Base-by-base conservation (phyloP, 768 basidiomycete genomes). In the Astraeus odoratus region DNA sequence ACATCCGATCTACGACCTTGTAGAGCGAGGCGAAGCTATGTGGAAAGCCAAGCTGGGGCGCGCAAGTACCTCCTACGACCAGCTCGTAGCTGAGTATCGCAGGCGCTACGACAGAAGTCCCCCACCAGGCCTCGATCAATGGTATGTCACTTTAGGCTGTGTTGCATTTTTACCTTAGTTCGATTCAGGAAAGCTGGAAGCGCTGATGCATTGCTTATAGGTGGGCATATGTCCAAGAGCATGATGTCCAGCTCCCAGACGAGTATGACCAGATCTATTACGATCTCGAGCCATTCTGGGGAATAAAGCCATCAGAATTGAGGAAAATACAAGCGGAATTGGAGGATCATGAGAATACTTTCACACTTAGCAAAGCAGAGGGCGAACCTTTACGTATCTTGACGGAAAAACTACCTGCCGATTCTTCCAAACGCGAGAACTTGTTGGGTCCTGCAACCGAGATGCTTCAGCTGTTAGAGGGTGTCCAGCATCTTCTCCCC, bases 221-320 rank as follows among this genome's bases (percentile, higher is more conserved):
- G 72, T 76, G 75, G 75, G 51, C 59, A 7, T 78, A 74, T 53
- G 69, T 70, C 19, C 48, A 66, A 37, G 50, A 65, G 27, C 55
- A 77, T 53, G 60, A 72, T 29, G 70, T 79, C 16, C 70, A 69
- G 41, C 63, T 78, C 7, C 70, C 71, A 6, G 76, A 78, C 53
- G 77, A 77, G 48, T 79, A 77, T 51, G 75, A 78, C 53, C 70
- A 73, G 43, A 76, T 79, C 42, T 51, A 61, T 48, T 54, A 48
- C 13, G 67, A 73, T 48, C 49, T 76, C 7, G 60, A 67, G 24
- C 73, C 72, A 0, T 73, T 69, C 55, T 72, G 68, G 66, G 74
- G 67, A 8, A 52, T 73, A 27, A 46, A 53, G 7, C 71, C 72
- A 6, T 35, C 39, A 0, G 61, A 63, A 33, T 54, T 74, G 1